These are phyloP conservation scores for Starmera amethionina DNA, from an alignment of 805 yeast genomes.

Conservation along the genomic window DNA sequence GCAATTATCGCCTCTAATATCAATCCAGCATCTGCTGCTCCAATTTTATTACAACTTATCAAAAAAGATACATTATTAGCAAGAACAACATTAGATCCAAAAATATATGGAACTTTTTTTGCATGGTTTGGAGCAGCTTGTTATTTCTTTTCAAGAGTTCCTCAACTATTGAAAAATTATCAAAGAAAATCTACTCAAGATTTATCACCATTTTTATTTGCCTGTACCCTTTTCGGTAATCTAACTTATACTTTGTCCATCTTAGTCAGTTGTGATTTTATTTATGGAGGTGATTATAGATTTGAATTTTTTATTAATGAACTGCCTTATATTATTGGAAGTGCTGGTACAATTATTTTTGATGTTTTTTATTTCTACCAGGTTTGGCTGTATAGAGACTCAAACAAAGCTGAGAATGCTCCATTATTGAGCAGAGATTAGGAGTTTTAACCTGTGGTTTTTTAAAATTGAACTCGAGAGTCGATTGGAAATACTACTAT, in stretches of 20 bases:
- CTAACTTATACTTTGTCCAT: constrained; percentile 69
- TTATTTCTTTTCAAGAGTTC: constrained; percentile 72
- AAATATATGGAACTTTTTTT: constrained; percentile 32
- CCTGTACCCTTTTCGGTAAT: constrained; percentile 73
- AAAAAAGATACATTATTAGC: constrained; percentile 2
- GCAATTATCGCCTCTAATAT: constrained; percentile 18
- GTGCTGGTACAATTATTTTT: constrained; percentile 76
- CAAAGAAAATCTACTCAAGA: constrained; percentile 79
- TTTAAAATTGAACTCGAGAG: background rate
- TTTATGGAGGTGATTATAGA: constrained; percentile 25
- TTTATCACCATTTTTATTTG: constrained; percentile 69
- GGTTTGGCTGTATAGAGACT: constrained; percentile 25
- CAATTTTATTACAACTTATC: constrained; percentile 1
- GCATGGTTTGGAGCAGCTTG: constrained; percentile 78
- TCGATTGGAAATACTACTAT: too few relatives aligned
- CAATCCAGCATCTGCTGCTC: constrained; percentile 12
- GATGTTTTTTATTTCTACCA: constrained; percentile 67
- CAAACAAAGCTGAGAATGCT: constrained; percentile 5
- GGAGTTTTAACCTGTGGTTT: background rate
- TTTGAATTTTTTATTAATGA: constrained; percentile 51
- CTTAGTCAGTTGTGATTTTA: constrained; percentile 49
- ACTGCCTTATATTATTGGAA: constrained; percentile 75
- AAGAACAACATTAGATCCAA: constrained; percentile 1
- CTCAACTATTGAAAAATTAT: constrained; percentile 75
- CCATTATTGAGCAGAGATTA: constrained; percentile 6